These are phyloP conservation scores for Pseudogymnoascus sp. DNA, from an alignment of 2,329 filamentous ascomycete genomes.

Conservation along the genomic window DNA sequence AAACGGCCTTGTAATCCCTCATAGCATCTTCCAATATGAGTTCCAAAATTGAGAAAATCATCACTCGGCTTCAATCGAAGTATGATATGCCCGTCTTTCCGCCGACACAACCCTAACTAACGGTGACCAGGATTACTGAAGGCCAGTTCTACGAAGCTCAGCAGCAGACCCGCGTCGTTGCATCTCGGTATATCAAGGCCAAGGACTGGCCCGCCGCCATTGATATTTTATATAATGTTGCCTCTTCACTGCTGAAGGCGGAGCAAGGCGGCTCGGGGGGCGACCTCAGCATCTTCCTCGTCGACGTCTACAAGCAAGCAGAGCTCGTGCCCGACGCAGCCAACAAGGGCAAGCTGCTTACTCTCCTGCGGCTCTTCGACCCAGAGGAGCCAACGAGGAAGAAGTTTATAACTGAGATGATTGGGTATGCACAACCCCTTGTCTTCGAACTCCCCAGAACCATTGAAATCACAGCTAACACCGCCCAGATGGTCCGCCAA, in stretches of 20 bases:
- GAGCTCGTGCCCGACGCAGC: slow-evolving; percentile 68
- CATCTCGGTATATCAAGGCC: slow-evolving; percentile 85
- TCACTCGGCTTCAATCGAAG: slow-evolving; percentile 71
- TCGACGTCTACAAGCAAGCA: slow-evolving; percentile 86
- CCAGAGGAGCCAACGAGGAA: slow-evolving; percentile 82
- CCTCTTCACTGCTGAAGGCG: slow-evolving; percentile 76
- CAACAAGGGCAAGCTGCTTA: slow-evolving; percentile 67
- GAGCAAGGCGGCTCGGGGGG: slow-evolving; percentile 92
- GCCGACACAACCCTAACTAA: slow-evolving; percentile 13
- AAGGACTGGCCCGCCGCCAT: slow-evolving; percentile 77
- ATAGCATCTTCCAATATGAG: slow-evolving; percentile 27
- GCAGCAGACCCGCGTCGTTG: slow-evolving; percentile 93
- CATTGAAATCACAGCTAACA: slow-evolving; percentile 9
- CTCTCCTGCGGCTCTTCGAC: slow-evolving; percentile 72
- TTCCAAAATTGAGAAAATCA: slow-evolving; percentile 60
- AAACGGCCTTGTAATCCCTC: not conserved
- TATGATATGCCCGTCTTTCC: slow-evolving; percentile 28
- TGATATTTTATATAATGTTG: slow-evolving; percentile 77
- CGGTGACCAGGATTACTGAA: slow-evolving; percentile 62
- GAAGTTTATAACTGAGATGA: slow-evolving; percentile 80
- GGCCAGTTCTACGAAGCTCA: slow-evolving; percentile 97
- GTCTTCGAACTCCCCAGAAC: not conserved
- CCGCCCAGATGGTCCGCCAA: slow-evolving; percentile 67
- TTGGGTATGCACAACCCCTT: slow-evolving; percentile 46
- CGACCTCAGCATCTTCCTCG: slow-evolving; percentile 76